These are phyloP conservation scores for Gardenia jasminoides DNA, from an alignment of 257 asterid species.

Conservation along the genomic window DNA sequence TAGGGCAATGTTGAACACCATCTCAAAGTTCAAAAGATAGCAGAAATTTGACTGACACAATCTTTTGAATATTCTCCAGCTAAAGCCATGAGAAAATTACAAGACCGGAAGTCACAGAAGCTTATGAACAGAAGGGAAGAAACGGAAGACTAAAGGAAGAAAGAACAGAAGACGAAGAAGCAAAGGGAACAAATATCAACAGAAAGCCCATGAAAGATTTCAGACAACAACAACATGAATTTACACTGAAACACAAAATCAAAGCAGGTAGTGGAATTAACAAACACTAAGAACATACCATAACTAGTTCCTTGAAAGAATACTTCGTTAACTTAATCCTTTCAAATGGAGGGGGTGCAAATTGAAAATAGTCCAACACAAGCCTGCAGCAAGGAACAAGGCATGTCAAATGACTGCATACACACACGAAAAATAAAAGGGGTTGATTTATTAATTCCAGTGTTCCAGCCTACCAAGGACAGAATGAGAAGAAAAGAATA, in stretches of 20 bases:
- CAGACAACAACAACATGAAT: not conserved
- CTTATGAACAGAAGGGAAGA: not conserved
- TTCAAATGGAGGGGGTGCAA: conserved; percentile 88
- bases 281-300: conserved; percentile 37
- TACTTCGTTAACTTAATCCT: conserved; percentile 48
- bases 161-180: not conserved
- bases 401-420: not conserved
- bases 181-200: not conserved
- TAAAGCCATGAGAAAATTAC: not conserved
- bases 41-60: not conserved
- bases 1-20: not conserved
- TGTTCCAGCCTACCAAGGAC: not conserved
- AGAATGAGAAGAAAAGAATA: not conserved
- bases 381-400: conserved; percentile 49
- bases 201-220: no score
- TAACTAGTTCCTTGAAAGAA: conserved; percentile 31
- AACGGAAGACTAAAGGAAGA: not conserved
- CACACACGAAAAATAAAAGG: not conserved
- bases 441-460: not conserved
- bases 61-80: not conserved
- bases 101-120: conserved; percentile 1
- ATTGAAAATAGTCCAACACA: conserved; percentile 57
- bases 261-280: not conserved
- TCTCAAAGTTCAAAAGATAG: not conserved
- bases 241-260: not conserved